Conservation (phyloP, 2,329 filamentous ascomycete genomes). For the Eutypella sp. region DNA sequence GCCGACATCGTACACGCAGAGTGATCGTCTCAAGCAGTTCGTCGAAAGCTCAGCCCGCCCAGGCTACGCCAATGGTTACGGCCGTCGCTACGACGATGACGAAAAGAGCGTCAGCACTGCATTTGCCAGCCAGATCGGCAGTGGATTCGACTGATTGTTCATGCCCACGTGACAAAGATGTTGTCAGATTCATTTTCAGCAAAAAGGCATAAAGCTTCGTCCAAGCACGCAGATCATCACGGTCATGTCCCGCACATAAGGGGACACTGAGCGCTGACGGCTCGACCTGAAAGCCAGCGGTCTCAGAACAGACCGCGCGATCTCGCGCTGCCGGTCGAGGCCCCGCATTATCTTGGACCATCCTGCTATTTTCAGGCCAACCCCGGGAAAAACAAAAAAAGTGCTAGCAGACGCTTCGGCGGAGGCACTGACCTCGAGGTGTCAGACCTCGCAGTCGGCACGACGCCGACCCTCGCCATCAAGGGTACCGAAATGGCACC, state of each 20-base stretch:
- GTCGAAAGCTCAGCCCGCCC: conserved; percentile 78
- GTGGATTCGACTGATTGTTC: conserved; percentile 32
- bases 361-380: background rate
- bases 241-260: background rate
- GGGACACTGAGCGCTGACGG: background rate
- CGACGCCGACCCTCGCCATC: background rate
- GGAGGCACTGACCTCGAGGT: background rate
- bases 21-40: conserved; percentile 89
- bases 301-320: background rate
- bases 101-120: conserved; percentile 94
- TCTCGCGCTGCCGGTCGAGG: background rate
- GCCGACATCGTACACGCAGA: conserved; percentile 64
- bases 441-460: background rate
- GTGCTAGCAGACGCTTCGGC: background rate
- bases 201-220: background rate
- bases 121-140: conserved; percentile 89
- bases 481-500: background rate
- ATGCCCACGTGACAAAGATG: background rate
- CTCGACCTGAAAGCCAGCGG: background rate
- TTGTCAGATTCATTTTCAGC: background rate
- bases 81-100: conserved; percentile 78
- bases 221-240: background rate
- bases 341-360: background rate
- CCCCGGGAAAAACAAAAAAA: too few relatives aligned
- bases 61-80: conserved; percentile 62